Conservation (phyloP, 306 rosid genomes). For the Abrus pulchellus region DNA sequence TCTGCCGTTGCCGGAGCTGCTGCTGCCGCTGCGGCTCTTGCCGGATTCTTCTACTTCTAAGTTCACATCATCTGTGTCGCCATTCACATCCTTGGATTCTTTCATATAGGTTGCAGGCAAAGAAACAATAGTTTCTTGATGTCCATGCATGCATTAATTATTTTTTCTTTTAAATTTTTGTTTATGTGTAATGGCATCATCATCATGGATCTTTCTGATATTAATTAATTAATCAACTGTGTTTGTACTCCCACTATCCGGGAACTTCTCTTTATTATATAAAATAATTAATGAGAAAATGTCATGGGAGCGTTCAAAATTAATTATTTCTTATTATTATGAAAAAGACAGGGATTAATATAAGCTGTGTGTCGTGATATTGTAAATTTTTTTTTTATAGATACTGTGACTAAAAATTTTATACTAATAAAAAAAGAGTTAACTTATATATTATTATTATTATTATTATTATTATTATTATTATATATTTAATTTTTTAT, state of each 20-base stretch:
- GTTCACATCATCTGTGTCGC: background rate
- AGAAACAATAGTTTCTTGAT: too few relatives aligned
- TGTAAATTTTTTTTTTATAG: background rate
- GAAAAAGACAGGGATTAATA: background rate
- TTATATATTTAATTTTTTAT: too few relatives aligned
- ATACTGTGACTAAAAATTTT: background rate
- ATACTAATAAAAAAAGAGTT: background rate
- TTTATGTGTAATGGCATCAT: too few relatives aligned
- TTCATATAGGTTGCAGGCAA: too few relatives aligned
- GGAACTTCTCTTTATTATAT: too few relatives aligned
- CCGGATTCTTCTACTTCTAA: slow-evolving; percentile 51
- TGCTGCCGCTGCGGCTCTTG: slow-evolving; percentile 41
- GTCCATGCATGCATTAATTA: too few relatives aligned
- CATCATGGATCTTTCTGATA: too few relatives aligned
- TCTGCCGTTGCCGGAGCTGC: slow-evolving; percentile 49
- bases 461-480: background rate
- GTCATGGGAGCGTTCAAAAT: background rate
- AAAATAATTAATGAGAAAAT: background rate
- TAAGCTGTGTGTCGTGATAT: too few relatives aligned
- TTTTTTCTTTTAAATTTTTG: too few relatives aligned
- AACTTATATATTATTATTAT: background rate
- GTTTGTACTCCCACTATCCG: too few relatives aligned
- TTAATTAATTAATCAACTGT: too few relatives aligned
- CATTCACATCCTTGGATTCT: too few relatives aligned
- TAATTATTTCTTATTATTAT: background rate